Evolutionary conservation across 1,284 basidiomycete genomes (phyloP).

Genomic region (Rhodotorula sp.): DNA sequence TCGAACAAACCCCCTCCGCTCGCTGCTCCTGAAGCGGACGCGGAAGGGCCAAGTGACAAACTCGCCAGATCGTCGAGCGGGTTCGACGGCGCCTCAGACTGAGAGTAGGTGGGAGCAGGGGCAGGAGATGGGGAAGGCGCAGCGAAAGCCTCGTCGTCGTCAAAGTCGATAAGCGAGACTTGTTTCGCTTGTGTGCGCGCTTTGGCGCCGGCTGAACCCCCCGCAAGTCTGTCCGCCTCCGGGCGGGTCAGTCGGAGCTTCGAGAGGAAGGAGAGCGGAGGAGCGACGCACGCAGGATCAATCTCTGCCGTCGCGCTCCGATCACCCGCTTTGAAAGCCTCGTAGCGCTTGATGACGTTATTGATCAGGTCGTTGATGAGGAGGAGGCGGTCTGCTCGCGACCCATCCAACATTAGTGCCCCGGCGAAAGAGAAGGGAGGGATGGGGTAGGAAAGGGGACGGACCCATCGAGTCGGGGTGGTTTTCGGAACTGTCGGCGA

Average conservation of each 20-base stretch:
- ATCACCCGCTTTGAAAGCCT: slow-evolving; percentile 87
- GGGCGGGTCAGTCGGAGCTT: too few species aligned
- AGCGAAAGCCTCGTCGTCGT: slow-evolving; percentile 40
- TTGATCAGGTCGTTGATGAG: slow-evolving; percentile 98
- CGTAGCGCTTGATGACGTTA: slow-evolving; percentile 81
- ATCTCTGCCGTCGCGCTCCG: slow-evolving; percentile 63
- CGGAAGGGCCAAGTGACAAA: slow-evolving; percentile 27
- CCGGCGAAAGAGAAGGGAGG: too few species aligned
- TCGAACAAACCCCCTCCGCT: slow-evolving; percentile 15
- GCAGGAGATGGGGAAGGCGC: slow-evolving; percentile 13
- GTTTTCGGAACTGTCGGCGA: slow-evolving; percentile 75
- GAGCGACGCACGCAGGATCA: slow-evolving; percentile 47
- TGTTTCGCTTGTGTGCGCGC: slow-evolving; percentile 36
- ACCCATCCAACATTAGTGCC: not conserved
- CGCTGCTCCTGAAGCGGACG: not conserved
- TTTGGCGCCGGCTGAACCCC: slow-evolving; percentile 16
- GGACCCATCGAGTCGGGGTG: slow-evolving; percentile 74
- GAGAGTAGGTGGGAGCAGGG: not conserved
- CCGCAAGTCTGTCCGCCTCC: not conserved
- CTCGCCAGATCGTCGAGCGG: slow-evolving; percentile 39
- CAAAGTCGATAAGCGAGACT: slow-evolving; percentile 45
- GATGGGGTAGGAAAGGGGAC: slow-evolving; percentile 37
- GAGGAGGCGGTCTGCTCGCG: slow-evolving; percentile 72
- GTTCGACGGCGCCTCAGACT: slow-evolving; percentile 7
- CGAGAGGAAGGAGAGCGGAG: not conserved